A percentile compares a stretch with the other conserved stretches of the same genome.
These are phyloP conservation scores for Phytopythium boreale DNA, from an alignment of 352 stramenopile species.

Conservation along the genomic window DNA sequence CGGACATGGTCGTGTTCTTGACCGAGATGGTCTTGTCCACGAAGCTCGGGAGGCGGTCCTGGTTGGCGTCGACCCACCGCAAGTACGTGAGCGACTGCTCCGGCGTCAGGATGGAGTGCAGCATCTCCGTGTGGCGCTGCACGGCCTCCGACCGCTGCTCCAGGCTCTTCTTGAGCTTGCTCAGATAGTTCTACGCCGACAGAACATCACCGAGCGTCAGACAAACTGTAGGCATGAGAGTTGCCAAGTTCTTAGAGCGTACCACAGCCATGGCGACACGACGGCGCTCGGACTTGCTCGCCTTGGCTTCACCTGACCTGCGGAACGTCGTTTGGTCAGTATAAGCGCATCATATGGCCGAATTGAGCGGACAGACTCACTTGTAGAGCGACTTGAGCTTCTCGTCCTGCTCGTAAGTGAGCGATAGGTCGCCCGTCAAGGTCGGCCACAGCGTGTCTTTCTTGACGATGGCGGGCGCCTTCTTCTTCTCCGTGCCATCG, in stretches of 20 bases:
- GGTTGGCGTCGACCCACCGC: slow-evolving; percentile 79
- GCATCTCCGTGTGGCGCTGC: slow-evolving; percentile 73
- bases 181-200: slow-evolving; percentile 78
- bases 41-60: slow-evolving; percentile 59
- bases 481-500: slow-evolving; percentile 67
- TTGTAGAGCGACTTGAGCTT: slow-evolving; percentile 89
- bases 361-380: slow-evolving; percentile 18
- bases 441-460: slow-evolving; percentile 84
- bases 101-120: slow-evolving; percentile 84
- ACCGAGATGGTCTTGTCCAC: slow-evolving; percentile 62
- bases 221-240: not conserved
- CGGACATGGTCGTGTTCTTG: slow-evolving; percentile 47
- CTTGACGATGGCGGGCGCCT: slow-evolving; percentile 57
- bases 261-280: slow-evolving; percentile 83
- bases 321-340: slow-evolving; percentile 5
- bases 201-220: not conserved
- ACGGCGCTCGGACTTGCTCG: slow-evolving; percentile 78
- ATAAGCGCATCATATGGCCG: not conserved
- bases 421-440: slow-evolving; percentile 65
- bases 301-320: slow-evolving; percentile 76
- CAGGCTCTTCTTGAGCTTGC: slow-evolving; percentile 82
- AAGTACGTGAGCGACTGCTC: slow-evolving; percentile 84
- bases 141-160: slow-evolving; percentile 78
- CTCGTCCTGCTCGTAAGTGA: slow-evolving; percentile 89
- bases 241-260: slow-evolving; percentile 7